Evolutionary conservation across 108 stramenopile species (phyloP).

Genomic region (Cyclotella baltica): DNA sequence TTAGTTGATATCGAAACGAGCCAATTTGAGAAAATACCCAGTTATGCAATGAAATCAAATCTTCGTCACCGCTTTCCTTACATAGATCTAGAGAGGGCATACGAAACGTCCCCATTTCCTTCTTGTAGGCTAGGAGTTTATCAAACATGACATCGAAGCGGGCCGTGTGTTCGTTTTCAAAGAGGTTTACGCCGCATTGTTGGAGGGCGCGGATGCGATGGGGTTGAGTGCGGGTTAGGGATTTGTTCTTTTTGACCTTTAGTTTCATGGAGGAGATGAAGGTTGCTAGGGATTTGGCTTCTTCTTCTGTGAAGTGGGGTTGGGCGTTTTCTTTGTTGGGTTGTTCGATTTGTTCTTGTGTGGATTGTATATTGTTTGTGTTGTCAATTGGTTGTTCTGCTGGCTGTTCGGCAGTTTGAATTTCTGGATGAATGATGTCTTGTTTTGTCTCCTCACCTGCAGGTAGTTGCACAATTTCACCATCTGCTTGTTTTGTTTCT

Average conservation of each 20-base stretch:
- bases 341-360: conserved; percentile 6
- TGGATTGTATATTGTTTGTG: neutral
- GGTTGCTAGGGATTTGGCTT: conserved; percentile 25
- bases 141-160: conserved; percentile 51
- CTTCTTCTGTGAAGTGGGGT: conserved; percentile 20
- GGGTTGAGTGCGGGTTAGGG: conserved; percentile 13
- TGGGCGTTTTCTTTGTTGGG: conserved; percentile 4
- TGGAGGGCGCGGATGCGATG: conserved; percentile 35
- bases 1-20: conserved; percentile 41
- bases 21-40: conserved; percentile 53
- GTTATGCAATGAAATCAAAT: conserved; percentile 41
- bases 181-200: conserved; percentile 27
- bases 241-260: conserved; percentile 37
- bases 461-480: neutral
- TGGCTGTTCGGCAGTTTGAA: neutral
- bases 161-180: conserved; percentile 36
- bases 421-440: neutral
- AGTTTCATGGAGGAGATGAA: conserved; percentile 26
- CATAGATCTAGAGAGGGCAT: conserved; percentile 43
- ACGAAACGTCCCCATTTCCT: conserved; percentile 44
- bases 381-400: neutral
- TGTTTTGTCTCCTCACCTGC: neutral
- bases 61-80: conserved; percentile 43
- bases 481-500: neutral
- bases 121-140: conserved; percentile 43